Base-by-base conservation (phyloP, 164 flowering plant species). In the Nelumbo lutea region DNA sequence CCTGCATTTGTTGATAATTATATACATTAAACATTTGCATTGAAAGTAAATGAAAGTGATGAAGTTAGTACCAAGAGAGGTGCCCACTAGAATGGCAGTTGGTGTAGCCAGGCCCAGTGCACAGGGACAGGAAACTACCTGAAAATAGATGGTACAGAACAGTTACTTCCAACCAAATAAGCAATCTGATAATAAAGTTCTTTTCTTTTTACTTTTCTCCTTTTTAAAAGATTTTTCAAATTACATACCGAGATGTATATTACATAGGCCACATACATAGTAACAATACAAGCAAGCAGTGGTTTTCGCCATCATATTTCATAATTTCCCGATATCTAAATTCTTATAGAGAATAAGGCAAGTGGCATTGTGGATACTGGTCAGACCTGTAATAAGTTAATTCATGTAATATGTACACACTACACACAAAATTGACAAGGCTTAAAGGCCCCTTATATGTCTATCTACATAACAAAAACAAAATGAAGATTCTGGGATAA, bases 51-150 rank as follows among this genome's bases (percentile, higher is more conserved):
- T 10, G 45, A 65, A 61, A 27, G 5, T 6, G n/a, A 40, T 55
- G n/a, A 62, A 64, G 46, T 43, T 43, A 58, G 59, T 88, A 93
- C 98, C 98, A 58, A 88, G 90, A 61, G 98, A 90, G 57, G 98
- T 91, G 75, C 98, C 98, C 45, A 94, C 95, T 61, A 94, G 78
- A 66, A 94, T 91, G 62, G 98, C 97, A 15, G 97, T 91, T 43
- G 97, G 98, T 68, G 98, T 94, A 69, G 98, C 98, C 75, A 94
- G 98, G 53, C 98, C 98, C 73, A 94, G 73, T 44, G 98, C 97
- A 78, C 97, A 91, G 39, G 98, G 98, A 76, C 97, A 91, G 47
- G 98, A 94, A 70, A 94, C 97, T n/a, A 91, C 98, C 97, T 94
- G 88, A 46, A 71, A 70, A 66, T 59, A 64, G 59, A 46, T 62